Conservation (phyloP, 371 early-diverging fungal genomes). For the Amoeboaphelidium protococcarum region DNA sequence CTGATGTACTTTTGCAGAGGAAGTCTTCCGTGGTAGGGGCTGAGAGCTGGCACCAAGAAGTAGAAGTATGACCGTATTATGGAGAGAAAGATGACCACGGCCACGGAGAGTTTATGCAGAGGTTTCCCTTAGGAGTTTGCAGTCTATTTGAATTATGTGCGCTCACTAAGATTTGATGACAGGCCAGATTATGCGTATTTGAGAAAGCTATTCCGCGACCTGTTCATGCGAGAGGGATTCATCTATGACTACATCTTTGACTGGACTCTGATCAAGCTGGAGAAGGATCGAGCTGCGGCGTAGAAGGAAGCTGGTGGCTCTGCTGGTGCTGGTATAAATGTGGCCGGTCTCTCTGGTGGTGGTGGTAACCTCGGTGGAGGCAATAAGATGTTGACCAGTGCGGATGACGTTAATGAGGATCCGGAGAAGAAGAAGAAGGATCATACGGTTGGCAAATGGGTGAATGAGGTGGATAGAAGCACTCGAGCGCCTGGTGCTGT, state of each 20-base stretch:
- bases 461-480: too few relatives aligned
- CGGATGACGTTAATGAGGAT: too few relatives aligned
- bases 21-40: constrained; percentile 97
- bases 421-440: not conserved
- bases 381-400: too few relatives aligned
- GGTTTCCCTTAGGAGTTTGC: constrained; percentile 87
- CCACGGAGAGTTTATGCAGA: constrained; percentile 74
- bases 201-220: constrained; percentile 76
- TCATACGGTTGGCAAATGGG: not conserved
- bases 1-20: constrained; percentile 98
- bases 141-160: constrained; percentile 87
- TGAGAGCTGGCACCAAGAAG: constrained; percentile 91
- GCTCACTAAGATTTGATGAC: constrained; percentile 90
- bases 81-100: constrained; percentile 97
- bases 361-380: too few relatives aligned
- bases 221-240: constrained; percentile 78
- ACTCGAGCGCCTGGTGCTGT: too few relatives aligned
- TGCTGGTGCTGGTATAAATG: too few relatives aligned
- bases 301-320: too few relatives aligned
- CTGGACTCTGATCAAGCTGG: too few relatives aligned
- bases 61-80: constrained; percentile 98
- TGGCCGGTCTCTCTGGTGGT: too few relatives aligned
- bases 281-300: too few relatives aligned
- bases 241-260: constrained; percentile 94
- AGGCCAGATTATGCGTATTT: constrained; percentile 96